Evolutionary conservation across 2,329 filamentous ascomycete species (phyloP).

Genomic region (Penicillium sp.): DNA sequence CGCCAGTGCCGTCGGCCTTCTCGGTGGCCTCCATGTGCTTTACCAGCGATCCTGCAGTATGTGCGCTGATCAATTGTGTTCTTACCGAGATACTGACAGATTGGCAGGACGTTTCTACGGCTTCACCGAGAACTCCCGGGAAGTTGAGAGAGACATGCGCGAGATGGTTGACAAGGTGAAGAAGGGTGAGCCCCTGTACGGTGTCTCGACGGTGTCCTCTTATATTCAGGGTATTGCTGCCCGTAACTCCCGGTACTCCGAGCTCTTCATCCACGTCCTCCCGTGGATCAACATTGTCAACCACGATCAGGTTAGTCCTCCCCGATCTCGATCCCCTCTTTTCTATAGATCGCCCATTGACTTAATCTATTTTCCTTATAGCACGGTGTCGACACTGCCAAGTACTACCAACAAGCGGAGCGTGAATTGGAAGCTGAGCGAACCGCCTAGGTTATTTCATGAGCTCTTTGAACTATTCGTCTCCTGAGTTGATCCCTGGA

Average conservation of each 20-base stretch:
- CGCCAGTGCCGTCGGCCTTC: conserved; percentile 67
- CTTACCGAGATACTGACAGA: conserved; percentile 8
- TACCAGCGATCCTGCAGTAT: conserved; percentile 82
- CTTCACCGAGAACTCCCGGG: conserved; percentile 85
- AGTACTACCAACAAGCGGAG: conserved; percentile 97
- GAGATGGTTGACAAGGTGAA: conserved; percentile 99
- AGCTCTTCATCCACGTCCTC: conserved; percentile 77
- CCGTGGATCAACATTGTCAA: conserved; percentile 99
- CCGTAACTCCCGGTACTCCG: conserved; percentile 88
- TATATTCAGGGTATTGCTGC: conserved; percentile 93
- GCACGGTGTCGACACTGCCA: conserved; percentile 96
- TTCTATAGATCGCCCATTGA: neutral
- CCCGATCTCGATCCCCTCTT: neutral
- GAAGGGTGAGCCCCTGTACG: conserved; percentile 85
- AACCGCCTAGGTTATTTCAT: conserved; percentile 29
- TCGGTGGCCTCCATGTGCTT: conserved; percentile 79
- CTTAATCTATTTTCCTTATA: conserved; percentile 36
- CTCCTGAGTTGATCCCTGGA: conserved; percentile 10
- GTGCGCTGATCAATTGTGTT: conserved; percentile 38
- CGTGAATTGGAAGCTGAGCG: conserved; percentile 83
- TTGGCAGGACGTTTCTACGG: conserved; percentile 87
- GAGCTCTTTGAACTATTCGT: conserved; percentile 1
- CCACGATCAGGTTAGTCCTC: conserved; percentile 64
- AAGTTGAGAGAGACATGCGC: conserved; percentile 93
- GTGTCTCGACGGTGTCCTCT: conserved; percentile 71